phyloP scores from a whole-genome alignment of 139 green algal genomes.

The Micractinium sp. region DNA sequence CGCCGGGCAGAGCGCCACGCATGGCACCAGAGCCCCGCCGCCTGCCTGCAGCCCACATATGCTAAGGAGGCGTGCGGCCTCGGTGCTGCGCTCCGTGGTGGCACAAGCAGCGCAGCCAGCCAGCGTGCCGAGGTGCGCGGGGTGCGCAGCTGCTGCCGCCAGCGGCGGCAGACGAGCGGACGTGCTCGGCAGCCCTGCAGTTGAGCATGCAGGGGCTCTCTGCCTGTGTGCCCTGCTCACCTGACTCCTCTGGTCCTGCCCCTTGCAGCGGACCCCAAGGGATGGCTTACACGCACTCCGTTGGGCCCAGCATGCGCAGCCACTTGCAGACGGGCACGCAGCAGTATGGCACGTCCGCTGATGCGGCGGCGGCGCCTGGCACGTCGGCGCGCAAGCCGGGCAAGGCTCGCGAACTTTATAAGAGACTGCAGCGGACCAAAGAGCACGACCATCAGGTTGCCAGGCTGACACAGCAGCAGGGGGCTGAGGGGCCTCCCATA shows the following conservation, averaged over 20 bases:
- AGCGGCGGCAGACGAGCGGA: too few relatives aligned
- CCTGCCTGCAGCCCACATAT: too few relatives aligned
- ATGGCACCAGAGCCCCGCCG: too few relatives aligned
- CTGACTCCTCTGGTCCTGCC: too few relatives aligned
- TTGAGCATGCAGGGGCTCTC: background rate
- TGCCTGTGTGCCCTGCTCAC: background rate
- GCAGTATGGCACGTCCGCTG: background rate
- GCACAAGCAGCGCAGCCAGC: background rate
- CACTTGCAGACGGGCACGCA: background rate
- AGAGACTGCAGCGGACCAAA: background rate
- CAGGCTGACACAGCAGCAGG: background rate
- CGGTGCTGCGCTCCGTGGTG: background rate
- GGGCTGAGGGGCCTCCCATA: background rate
- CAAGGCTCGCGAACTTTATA: background rate
- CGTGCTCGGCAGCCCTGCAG: background rate
- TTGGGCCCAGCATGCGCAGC: background rate
- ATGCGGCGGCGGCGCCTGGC: too few relatives aligned
- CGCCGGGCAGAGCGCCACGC: too few relatives aligned
- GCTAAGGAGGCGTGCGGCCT: conserved; percentile 2
- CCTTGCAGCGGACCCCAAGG: background rate
- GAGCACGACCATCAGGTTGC: background rate
- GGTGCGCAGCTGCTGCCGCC: background rate
- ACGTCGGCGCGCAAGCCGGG: background rate
- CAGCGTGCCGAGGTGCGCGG: background rate
- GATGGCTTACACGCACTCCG: background rate